Percentiles rank a stretch among this genome's conserved stretches.
Conservation (phyloP, 345 rosid species). For the Passiflora organensis region DNA sequence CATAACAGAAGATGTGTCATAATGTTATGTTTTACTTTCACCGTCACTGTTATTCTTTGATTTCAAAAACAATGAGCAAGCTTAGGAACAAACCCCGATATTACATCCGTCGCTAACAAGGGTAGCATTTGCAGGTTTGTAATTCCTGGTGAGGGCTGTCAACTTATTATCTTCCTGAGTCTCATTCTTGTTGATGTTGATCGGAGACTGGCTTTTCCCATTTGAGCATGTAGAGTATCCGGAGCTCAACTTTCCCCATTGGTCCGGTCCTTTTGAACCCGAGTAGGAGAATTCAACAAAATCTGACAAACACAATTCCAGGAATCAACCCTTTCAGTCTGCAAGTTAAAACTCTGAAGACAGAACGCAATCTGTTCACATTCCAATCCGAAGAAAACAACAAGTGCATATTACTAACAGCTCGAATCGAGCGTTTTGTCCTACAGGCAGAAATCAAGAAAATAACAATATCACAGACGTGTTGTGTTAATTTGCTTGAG, state of each 20-base stretch:
- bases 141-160: slow-evolving; percentile 30
- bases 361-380: no score
- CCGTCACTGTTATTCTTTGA: no score
- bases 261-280: slow-evolving; percentile 37
- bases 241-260: slow-evolving; percentile 50
- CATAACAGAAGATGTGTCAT: no score
- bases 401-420: no score
- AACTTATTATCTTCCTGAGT: slow-evolving; percentile 19
- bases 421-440: no score
- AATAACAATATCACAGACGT: no score
- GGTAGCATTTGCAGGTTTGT: slow-evolving; percentile 43
- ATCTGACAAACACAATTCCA: background rate
- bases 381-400: no score
- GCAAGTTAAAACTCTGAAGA: no score
- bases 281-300: slow-evolving; percentile 25
- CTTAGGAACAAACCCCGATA: slow-evolving; percentile 37
- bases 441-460: no score
- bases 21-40: no score
- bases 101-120: slow-evolving; percentile 38
- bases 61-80: background rate
- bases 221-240: slow-evolving; percentile 33
- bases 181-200: slow-evolving; percentile 37
- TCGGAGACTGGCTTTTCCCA: slow-evolving; percentile 65
- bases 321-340: background rate
- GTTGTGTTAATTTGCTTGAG: no score